Conservation (phyloP, 1,284 basidiomycete genomes). For the Leccinum griseonigrum region DNA sequence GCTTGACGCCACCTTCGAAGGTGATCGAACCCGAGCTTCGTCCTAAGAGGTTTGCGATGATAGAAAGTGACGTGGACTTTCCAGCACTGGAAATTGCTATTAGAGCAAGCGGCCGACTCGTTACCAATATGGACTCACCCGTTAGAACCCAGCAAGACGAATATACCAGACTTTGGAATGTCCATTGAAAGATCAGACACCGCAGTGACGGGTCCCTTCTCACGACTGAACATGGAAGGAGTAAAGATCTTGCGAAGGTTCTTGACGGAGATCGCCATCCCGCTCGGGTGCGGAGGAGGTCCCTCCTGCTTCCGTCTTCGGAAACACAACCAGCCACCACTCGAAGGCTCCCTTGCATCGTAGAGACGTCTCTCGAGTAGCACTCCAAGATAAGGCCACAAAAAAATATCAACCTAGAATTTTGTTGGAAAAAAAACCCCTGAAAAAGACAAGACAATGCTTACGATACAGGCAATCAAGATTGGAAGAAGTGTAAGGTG, state of each 20-base stretch:
- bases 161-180: constrained; percentile 69
- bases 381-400: constrained; percentile 67
- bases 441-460: constrained; percentile 21
- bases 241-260: constrained; percentile 59
- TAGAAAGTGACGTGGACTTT: constrained; percentile 73
- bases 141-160: constrained; percentile 72
- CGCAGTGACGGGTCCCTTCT: constrained; percentile 50
- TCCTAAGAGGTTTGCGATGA: constrained; percentile 62
- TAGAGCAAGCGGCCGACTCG: not conserved
- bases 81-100: constrained; percentile 52
- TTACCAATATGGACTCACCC: constrained; percentile 42
- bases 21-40: constrained; percentile 57
- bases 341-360: constrained; percentile 48
- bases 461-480: constrained; percentile 61
- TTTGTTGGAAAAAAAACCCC: not conserved
- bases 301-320: constrained; percentile 18
- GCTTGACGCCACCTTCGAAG: constrained; percentile 55
- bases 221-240: constrained; percentile 39
- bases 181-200: constrained; percentile 62
- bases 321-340: constrained; percentile 30
- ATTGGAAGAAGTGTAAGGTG: constrained; percentile 56
- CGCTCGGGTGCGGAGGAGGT: constrained; percentile 34
- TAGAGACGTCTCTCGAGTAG: constrained; percentile 61
- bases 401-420: constrained; percentile 59
- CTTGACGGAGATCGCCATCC: constrained; percentile 57